Base-by-base conservation (phyloP, 2,329 filamentous ascomycete species). In the Ophiostoma angusticollis region DNA sequence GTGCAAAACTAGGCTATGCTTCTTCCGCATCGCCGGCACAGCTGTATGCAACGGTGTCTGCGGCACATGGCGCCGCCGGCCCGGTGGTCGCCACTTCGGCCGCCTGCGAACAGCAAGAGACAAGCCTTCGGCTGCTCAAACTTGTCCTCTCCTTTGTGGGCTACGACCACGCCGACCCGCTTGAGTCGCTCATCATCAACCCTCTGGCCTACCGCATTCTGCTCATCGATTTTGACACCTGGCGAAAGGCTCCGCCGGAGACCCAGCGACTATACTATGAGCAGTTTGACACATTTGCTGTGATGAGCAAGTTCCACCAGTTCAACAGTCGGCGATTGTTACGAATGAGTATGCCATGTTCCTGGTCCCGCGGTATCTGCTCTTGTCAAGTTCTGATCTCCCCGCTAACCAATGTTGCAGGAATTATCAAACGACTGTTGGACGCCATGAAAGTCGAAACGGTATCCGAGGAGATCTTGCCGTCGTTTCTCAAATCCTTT, bases 111-210 rank as follows among this genome's bases (percentile, higher is more conserved):
- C 65, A 68, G 45, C 70, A 77, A 41, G 63, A 60, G 47, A 52
- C 77, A 45, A 63, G 67, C 42, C 65, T 78, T 52, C 62, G 81
- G 46, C 65, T 95, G 8, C 67, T 98, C 6, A 78, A 76, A 41
- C 64, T 89, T 18, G 75, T 94, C 4, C 69, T 98, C 14, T 71
- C 73, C 7, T 98, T 96, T 55, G 78, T 95, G 43, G 91, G 91
- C 3, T 96, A 93, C 57, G 79, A 87, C 45, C 78, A 80, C 47
- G 64, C 72, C n/a, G 70, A 78, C 24, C 84, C 86, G 1, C 75
- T 85, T 42, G 80, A 89, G 42, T 95, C 89, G 1, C 84, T 95
- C 50, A 93, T 98, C 54, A 83, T 93, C 49, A 98, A 98, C 51
- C 89, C 91, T 0, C 69, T 98, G 45, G 91, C 89, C 4, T 98